Evolutionary conservation across 1,139 yeast species (phyloP).

Genomic region (Komagataea norvegica): DNA sequence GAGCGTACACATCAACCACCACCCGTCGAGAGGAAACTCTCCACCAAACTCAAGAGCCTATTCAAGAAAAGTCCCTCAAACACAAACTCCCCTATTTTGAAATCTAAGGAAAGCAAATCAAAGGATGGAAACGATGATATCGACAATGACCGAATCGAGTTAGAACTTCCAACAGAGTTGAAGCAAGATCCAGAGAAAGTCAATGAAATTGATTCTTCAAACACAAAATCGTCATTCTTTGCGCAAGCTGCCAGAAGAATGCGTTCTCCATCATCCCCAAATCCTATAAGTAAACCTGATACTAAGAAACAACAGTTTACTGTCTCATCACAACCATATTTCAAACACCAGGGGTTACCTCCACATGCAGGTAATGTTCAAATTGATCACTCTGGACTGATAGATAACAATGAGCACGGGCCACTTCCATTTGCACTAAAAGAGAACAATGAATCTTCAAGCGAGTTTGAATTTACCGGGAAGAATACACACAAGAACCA

Average conservation of each 20-base stretch:
- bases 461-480: too few species aligned
- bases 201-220: too few species aligned
- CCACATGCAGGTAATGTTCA: slow-evolving; percentile 36
- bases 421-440: slow-evolving; percentile 34
- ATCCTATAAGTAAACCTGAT: slow-evolving; percentile 13
- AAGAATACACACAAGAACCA: too few species aligned
- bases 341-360: slow-evolving; percentile 53
- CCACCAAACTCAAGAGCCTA: slow-evolving; percentile 21
- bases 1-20: slow-evolving; percentile 5
- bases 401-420: slow-evolving; percentile 26
- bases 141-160: slow-evolving; percentile 10
- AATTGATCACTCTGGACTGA: slow-evolving; percentile 12
- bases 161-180: slow-evolving; percentile 5
- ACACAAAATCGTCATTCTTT: slow-evolving; percentile 12
- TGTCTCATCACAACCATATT: slow-evolving; percentile 43
- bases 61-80: slow-evolving; percentile 20
- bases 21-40: slow-evolving; percentile 17
- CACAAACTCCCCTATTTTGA: slow-evolving; percentile 13
- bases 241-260: slow-evolving; percentile 30
- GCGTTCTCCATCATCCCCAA: slow-evolving; percentile 38
- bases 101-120: slow-evolving; percentile 8
- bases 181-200: slow-evolving; percentile 16
- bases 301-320: slow-evolving; percentile 22
- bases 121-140: slow-evolving; percentile 11
- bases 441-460: slow-evolving; percentile 24